Conservation (phyloP, 176 grass and related monocot genomes). For the Bonia amplexicaulis region DNA sequence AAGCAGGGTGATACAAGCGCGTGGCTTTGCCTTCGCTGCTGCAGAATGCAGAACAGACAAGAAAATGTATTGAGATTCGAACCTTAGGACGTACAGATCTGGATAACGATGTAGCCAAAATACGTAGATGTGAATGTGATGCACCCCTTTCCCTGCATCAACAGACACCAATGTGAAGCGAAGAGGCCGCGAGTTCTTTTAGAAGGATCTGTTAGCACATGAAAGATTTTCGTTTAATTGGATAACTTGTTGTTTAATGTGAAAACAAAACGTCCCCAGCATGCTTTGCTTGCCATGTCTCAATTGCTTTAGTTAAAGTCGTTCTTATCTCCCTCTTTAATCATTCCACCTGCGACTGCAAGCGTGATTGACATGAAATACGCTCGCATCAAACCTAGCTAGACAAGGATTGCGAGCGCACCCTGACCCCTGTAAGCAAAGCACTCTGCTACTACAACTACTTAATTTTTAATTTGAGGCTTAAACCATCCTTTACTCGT, state of each 20-base stretch:
- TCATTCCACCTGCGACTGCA: background rate
- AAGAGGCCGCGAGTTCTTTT: background rate
- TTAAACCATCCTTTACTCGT: background rate
- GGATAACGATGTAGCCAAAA: background rate
- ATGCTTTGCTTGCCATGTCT: background rate
- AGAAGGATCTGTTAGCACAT: background rate
- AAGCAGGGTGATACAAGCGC: background rate
- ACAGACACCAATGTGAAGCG: background rate
- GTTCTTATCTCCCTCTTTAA: slow-evolving; percentile 15
- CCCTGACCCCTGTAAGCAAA: background rate
- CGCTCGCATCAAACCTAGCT: background rate
- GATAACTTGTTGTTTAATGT: background rate
- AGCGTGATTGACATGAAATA: background rate
- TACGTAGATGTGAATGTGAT: background rate
- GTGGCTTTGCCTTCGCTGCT: background rate
- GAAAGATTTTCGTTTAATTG: background rate
- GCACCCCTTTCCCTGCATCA: background rate
- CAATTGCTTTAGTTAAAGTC: slow-evolving; percentile 21
- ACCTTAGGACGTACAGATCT: background rate
- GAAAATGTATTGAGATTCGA: background rate
- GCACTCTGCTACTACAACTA: background rate
- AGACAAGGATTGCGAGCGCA: background rate
- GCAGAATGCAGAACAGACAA: no score
- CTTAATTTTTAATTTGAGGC: background rate
- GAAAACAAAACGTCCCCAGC: background rate